Conservation (phyloP, 140 eudicot species). For the Cichorium intybus region DNA sequence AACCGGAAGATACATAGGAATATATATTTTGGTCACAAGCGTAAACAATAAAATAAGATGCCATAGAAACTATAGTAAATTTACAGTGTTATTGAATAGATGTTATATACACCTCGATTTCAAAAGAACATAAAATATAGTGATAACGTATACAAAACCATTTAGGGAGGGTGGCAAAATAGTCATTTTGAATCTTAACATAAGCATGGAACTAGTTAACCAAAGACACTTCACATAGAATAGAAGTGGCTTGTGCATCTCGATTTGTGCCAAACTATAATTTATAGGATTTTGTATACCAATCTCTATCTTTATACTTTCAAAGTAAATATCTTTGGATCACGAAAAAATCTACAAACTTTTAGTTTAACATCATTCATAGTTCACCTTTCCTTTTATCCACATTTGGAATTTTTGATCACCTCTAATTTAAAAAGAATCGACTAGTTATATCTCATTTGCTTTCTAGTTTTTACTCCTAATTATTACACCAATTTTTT, state of each 20-base stretch:
- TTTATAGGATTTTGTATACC: background rate
- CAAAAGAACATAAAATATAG: background rate
- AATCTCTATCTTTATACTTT: background rate
- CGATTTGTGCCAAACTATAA: background rate
- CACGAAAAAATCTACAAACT: background rate
- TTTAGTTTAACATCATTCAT: background rate
- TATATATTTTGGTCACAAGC: background rate
- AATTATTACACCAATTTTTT: too few species aligned
- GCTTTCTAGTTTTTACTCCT: too few species aligned
- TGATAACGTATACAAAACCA: background rate
- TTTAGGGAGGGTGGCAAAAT: background rate
- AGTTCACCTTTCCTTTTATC: too few species aligned
- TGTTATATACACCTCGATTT: background rate
- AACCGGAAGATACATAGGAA: too few species aligned
- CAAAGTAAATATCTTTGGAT: background rate
- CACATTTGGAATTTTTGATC: too few species aligned
- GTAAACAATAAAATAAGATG: too few species aligned
- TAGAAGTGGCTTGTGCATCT: too few species aligned
- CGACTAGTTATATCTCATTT: too few species aligned
- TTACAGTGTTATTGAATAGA: background rate
- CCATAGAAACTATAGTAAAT: background rate
- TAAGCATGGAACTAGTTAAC: too few species aligned
- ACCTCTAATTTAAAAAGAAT: too few species aligned
- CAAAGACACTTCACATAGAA: too few species aligned
- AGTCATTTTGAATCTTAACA: background rate